Base-by-base conservation (phyloP, 257 asterid genomes). In the Scutellaria barbata region DNA sequence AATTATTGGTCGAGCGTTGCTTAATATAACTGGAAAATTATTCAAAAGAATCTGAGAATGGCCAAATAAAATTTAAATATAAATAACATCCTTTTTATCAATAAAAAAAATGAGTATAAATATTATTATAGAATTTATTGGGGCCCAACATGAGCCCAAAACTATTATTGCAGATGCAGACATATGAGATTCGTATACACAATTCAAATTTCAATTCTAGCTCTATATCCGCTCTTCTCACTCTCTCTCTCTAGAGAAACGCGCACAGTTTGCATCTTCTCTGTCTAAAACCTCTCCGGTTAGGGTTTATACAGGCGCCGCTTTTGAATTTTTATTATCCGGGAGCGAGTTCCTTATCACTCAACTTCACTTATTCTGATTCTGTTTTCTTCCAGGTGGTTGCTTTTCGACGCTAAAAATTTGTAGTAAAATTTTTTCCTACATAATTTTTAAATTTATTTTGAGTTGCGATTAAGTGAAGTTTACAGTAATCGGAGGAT, bases 251-350 rank as follows among this genome's bases (percentile, higher is more conserved):
- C 76, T 45, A 43, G 47, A 22, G 25, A 16, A 47, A 13, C 17
- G 56, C 25, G 7, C 64, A 7, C 54, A 14, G 8, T 60, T 33
- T 39, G 46, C 55, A 7, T 25, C 68, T 17, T 41, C 78, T 74
- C 80, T 66, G 64, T 79, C 70, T 33, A 59, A 54, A 47, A 43
- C 16, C 76, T 42, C 70, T 66, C 52, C 47, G 51, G 13, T 74
- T 79, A 77, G 87, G 81, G 87, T 74, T 76, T 79, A 45, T 74
- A 22, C 35, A 30, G 35, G 74, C 82, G 82, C 80, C 81, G 79
- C 71, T 71, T 61, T 76, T 52, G 80, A 37, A 79, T 58, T 42
- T 30, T n/a, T 57, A 45, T 75, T 79, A 82, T 74, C 71, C 65
- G 17, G 41, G 46, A 41, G 39, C 33, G 76, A 57, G 55, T 30